Evolutionary conservation across 176 grass and related monocot species (phyloP).

Genomic region (Canna indica): DNA sequence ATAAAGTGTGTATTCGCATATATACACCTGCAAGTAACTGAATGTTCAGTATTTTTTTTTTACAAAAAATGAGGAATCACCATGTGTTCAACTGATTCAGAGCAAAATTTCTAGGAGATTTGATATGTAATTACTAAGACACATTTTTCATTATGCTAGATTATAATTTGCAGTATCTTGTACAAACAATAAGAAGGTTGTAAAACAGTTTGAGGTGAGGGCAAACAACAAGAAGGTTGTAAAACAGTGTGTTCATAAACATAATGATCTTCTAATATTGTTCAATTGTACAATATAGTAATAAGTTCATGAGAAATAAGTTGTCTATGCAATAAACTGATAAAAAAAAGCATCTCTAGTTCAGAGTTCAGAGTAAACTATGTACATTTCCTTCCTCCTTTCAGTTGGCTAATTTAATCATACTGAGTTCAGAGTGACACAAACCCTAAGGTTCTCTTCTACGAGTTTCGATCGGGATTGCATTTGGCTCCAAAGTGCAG

Average conservation of each 20-base stretch:
- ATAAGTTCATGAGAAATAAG: background rate
- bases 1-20: constrained; percentile 85
- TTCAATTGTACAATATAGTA: background rate
- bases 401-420: too few species aligned
- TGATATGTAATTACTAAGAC: background rate
- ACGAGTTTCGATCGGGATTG: too few species aligned
- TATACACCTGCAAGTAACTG: constrained; percentile 68
- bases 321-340: too few species aligned
- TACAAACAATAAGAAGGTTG: too few species aligned
- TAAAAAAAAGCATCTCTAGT: background rate
- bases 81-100: background rate
- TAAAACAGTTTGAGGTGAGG: too few species aligned
- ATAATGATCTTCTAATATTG: background rate
- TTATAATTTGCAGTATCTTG: background rate
- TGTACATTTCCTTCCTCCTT: too few species aligned
- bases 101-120: background rate
- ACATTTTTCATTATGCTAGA: background rate
- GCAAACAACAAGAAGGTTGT: too few species aligned
- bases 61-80: background rate
- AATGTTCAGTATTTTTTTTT: constrained; percentile 9
- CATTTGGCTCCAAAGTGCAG: too few species aligned
- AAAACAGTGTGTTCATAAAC: too few species aligned
- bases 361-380: too few species aligned
- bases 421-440: too few species aligned
- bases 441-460: too few species aligned